Conservation (phyloP, 164 flowering plant genomes). For the Paratinospora sagittata region DNA sequence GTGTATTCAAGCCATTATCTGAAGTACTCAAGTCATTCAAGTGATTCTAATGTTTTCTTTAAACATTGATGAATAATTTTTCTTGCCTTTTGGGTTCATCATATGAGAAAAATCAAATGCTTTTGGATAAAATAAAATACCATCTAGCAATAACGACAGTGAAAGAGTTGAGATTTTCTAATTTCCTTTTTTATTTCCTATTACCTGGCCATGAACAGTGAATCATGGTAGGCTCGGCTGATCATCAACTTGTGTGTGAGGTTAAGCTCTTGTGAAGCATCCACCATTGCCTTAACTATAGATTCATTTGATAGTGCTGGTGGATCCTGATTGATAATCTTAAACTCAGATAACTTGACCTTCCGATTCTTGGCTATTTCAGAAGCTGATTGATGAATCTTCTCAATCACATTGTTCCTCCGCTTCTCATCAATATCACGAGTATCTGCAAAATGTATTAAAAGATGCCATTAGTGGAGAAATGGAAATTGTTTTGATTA, state of each 20-base stretch:
- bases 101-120: not conserved
- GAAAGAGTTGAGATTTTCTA: not conserved
- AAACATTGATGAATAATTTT: no score
- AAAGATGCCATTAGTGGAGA: not conserved
- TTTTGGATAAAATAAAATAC: not conserved
- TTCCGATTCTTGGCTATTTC: slow-evolving; percentile 55
- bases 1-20: not conserved
- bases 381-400: slow-evolving; percentile 71
- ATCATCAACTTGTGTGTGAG: slow-evolving; percentile 78
- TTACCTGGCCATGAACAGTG: slow-evolving; percentile 97
- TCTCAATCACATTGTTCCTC: slow-evolving; percentile 73
- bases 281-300: slow-evolving; percentile 62
- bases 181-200: not conserved
- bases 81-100: no score
- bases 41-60: not conserved
- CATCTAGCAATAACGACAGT: not conserved
- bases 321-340: slow-evolving; percentile 89
- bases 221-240: slow-evolving; percentile 98
- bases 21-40: not conserved
- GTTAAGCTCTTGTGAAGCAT: slow-evolving; percentile 63
- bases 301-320: slow-evolving; percentile 76
- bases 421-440: slow-evolving; percentile 91
- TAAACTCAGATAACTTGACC: slow-evolving; percentile 64
- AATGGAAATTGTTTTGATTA: not conserved
- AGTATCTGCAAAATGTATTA: slow-evolving; percentile 46